Evolutionary conservation across 441 rosid species (phyloP).

Genomic region (Pelargonium cotyledonis): DNA sequence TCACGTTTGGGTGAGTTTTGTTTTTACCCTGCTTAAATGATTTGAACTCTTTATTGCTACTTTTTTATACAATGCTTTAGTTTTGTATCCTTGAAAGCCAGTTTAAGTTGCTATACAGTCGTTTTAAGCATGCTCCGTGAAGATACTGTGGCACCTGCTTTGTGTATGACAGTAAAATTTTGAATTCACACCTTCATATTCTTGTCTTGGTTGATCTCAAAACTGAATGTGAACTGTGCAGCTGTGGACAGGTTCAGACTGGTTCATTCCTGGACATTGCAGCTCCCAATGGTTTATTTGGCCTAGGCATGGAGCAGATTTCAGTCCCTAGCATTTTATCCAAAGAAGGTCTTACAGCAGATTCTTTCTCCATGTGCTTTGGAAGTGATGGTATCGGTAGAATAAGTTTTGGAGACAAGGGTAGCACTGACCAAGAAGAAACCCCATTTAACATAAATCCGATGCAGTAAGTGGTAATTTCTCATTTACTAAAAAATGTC

Average conservation of each 20-base stretch:
- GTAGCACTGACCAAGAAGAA: constrained; percentile 58
- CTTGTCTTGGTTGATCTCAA: constrained; percentile 23
- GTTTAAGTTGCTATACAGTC: background rate
- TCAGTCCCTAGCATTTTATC: constrained; percentile 63
- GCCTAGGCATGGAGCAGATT: constrained; percentile 65
- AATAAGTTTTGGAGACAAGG: constrained; percentile 62
- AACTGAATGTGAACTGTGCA: constrained; percentile 38
- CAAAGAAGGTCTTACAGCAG: constrained; percentile 43
- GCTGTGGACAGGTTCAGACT: constrained; percentile 69
- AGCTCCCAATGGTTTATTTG: constrained; percentile 61
- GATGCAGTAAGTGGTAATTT: constrained; percentile 46
- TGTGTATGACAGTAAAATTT: background rate
- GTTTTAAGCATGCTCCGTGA: background rate
- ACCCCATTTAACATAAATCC: constrained; percentile 53
- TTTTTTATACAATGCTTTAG: background rate
- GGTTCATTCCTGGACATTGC: constrained; percentile 71
- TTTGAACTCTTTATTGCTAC: constrained; percentile 2
- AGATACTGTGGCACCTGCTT: background rate
- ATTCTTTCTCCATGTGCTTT: constrained; percentile 70
- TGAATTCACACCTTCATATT: background rate
- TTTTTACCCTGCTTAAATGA: constrained; percentile 4
- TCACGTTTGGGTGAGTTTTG: constrained; percentile 64
- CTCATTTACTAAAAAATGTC: constrained; percentile 23
- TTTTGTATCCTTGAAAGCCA: background rate
- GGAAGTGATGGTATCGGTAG: constrained; percentile 56